Conservation (phyloP, 306 rosid genomes). For the Elaeagnus macrophylla region DNA sequence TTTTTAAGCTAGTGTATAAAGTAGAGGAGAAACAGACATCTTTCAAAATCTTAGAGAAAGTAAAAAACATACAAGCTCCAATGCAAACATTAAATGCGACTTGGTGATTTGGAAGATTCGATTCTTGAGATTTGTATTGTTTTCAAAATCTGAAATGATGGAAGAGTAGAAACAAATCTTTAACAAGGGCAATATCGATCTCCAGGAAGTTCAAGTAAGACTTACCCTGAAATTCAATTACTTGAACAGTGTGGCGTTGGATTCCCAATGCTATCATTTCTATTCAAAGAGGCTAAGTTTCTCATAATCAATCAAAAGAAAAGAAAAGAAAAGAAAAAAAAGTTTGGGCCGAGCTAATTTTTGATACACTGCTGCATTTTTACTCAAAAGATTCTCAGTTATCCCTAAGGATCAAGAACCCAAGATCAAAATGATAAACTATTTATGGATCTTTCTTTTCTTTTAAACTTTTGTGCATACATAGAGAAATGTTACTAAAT, state of each 20-base stretch:
- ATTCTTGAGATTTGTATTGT: conserved; percentile 43
- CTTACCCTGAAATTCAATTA: conserved; percentile 32
- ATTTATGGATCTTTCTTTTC: background rate
- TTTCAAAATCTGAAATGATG: conserved; percentile 31
- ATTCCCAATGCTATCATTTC: conserved; percentile 27
- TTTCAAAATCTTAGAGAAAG: conserved; percentile 33
- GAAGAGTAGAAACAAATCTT: conserved; percentile 23
- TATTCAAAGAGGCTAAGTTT: conserved; percentile 1
- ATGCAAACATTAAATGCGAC: conserved; percentile 41
- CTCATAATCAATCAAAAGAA: conserved; percentile 21
- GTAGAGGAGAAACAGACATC: conserved; percentile 55
- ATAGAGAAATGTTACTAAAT: too few species aligned
- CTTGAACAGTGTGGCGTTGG: conserved; percentile 27
- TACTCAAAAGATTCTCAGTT: conserved; percentile 15
- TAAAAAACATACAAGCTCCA: conserved; percentile 42
- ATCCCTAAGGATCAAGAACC: conserved; percentile 14
- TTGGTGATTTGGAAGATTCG: conserved; percentile 54
- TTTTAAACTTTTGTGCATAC: too few species aligned
- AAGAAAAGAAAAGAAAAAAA: conserved; percentile 5
- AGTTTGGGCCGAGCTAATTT: conserved; percentile 6
- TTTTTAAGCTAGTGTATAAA: conserved; percentile 13
- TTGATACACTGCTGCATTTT: conserved; percentile 2
- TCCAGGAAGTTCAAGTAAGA: conserved; percentile 16
- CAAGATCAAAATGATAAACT: conserved; percentile 9
- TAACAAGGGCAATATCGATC: conserved; percentile 24